Percentiles rank a stretch among this genome's conserved stretches.
Evolutionary conservation across 306 rosid genomes (phyloP).

Genomic region (Vigna angularis): DNA sequence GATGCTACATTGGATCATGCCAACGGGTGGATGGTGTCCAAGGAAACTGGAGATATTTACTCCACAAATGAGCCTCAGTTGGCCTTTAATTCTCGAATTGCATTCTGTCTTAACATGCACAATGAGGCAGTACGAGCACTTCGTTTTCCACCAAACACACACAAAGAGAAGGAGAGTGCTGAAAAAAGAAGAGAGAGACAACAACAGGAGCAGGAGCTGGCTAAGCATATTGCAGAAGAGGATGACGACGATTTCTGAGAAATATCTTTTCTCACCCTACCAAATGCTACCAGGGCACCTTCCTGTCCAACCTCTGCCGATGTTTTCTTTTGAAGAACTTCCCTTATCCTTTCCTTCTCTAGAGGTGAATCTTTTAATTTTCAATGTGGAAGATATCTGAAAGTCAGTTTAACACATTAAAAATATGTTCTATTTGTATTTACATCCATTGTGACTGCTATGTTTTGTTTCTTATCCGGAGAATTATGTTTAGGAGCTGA

Average conservation of each 20-base stretch:
- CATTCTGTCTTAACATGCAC: conserved; percentile 94
- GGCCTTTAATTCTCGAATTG: conserved; percentile 94
- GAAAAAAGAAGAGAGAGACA: conserved; percentile 69
- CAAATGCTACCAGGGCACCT: conserved; percentile 34
- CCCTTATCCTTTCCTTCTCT: conserved; percentile 33
- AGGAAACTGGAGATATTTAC: conserved; percentile 97
- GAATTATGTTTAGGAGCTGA: conserved; percentile 2
- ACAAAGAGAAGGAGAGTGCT: conserved; percentile 69
- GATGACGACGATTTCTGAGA: conserved; percentile 66
- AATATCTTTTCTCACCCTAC: background rate
- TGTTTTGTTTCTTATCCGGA: conserved; percentile 29
- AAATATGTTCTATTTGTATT: conserved; percentile 19
- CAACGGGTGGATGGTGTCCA: conserved; percentile 92
- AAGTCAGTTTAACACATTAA: conserved; percentile 25
- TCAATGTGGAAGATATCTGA: conserved; percentile 32
- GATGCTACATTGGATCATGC: conserved; percentile 82
- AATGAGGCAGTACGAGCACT: conserved; percentile 92
- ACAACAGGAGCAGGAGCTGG: conserved; percentile 71
- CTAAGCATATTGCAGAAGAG: conserved; percentile 70
- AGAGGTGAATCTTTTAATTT: conserved; percentile 28
- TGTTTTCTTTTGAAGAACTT: conserved; percentile 36
- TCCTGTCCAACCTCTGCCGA: conserved; percentile 6
- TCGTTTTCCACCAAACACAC: conserved; percentile 65
- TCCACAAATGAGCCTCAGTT: conserved; percentile 87
- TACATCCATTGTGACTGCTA: conserved; percentile 28